phyloP scores from a whole-genome alignment of 495 filamentous ascomycete species.

The Oleoguttula mirabilis region DNA sequence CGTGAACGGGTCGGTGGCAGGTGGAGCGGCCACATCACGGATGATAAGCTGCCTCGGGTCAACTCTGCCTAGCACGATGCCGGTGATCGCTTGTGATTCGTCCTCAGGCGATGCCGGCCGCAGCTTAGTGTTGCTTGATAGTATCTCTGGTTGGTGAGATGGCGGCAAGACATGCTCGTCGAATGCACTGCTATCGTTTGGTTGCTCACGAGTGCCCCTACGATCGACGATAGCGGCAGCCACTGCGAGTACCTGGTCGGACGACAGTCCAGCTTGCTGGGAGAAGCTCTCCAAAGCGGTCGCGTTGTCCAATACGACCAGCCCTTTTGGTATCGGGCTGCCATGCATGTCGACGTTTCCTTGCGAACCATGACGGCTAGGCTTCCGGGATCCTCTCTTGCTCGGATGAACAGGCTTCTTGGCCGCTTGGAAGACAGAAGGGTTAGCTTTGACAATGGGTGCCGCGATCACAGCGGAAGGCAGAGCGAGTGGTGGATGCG shows the following conservation, averaged over 20 bases:
- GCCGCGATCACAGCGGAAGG: not conserved
- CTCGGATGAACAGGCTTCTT: no score
- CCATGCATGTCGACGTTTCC: slow-evolving; percentile 16
- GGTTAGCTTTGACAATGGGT: not conserved
- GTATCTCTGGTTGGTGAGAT: slow-evolving; percentile 1
- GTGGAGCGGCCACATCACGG: not conserved
- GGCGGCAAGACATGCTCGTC: slow-evolving; percentile 2
- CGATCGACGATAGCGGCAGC: not conserved
- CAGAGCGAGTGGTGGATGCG: not conserved
- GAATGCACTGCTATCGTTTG: not conserved
- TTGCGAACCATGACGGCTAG: slow-evolving; percentile 9
- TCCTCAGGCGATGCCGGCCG: slow-evolving; percentile 7
- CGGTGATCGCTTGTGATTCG: slow-evolving; percentile 11
- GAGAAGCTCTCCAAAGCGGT: slow-evolving; percentile 16
- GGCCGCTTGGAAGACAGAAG: no score
- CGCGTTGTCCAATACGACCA: slow-evolving; percentile 8
- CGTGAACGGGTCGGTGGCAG: slow-evolving; percentile 8
- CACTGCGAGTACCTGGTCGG: not conserved
- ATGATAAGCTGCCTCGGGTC: slow-evolving; percentile 1
- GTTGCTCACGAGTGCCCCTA: no score
- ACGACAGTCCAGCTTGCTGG: slow-evolving; percentile 12
- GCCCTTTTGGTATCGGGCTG: slow-evolving; percentile 15
- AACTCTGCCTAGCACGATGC: not conserved
- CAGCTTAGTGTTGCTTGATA: slow-evolving; percentile 14
- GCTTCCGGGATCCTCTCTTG: slow-evolving; percentile 3